Percentiles rank a stretch among this genome's conserved stretches.
These are phyloP conservation scores for Mycena capillaripes DNA, from an alignment of 768 basidiomycete species.

Conservation along the genomic window DNA sequence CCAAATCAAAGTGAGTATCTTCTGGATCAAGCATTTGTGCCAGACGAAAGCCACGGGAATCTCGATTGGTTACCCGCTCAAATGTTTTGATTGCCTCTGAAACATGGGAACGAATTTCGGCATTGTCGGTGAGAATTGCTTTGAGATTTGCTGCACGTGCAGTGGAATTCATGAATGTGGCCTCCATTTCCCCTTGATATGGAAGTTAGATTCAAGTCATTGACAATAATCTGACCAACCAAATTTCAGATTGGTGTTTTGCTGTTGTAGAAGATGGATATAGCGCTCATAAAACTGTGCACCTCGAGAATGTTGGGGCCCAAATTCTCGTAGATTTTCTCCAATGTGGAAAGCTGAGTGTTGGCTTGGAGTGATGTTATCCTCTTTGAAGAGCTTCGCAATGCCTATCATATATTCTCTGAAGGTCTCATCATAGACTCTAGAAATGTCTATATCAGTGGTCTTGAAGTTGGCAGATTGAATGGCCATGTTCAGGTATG, in stretches of 20 bases:
- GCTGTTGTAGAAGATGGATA: constrained; percentile 36
- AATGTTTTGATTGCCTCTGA: not conserved
- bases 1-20: not conserved
- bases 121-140: constrained; percentile 15
- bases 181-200: constrained; percentile 34
- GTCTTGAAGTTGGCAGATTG: constrained; percentile 34
- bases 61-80: not conserved
- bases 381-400: constrained; percentile 40
- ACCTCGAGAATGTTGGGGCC: constrained; percentile 42
- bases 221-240: constrained; percentile 23
- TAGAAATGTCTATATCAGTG: constrained; percentile 27
- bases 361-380: constrained; percentile 44
- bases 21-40: constrained; percentile 8
- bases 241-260: constrained; percentile 38
- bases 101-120: not conserved
- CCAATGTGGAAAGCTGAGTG: constrained; percentile 50
- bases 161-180: constrained; percentile 28
- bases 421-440: constrained; percentile 33
- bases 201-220: not conserved
- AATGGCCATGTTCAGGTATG: constrained; percentile 45
- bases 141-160: constrained; percentile 28
- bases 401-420: constrained; percentile 38
- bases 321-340: constrained; percentile 42
- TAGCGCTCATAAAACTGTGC: constrained; percentile 36
- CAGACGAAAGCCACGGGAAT: constrained; percentile 10